Percentiles rank a stretch among this genome's conserved stretches.
These are phyloP conservation scores for Arabidopsis hybrid DNA, from an alignment of 441 rosid species.

Conservation along the genomic window DNA sequence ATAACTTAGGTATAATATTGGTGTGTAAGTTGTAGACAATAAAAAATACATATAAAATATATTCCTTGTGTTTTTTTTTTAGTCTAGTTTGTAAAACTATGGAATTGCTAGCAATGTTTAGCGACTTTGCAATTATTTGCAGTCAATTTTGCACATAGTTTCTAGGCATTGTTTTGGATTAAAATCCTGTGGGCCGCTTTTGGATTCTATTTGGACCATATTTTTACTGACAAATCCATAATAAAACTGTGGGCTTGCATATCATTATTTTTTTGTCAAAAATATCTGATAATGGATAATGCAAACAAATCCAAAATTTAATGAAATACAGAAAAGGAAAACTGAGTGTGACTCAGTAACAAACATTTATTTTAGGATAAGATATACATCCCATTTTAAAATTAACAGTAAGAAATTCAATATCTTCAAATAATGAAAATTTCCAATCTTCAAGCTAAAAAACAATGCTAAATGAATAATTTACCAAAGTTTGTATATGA, in stretches of 20 bases:
- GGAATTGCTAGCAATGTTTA: neutral
- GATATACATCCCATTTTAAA: neutral
- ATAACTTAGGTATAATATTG: no score
- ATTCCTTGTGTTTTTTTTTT: no score
- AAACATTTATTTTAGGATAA: neutral
- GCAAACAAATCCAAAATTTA: neutral
- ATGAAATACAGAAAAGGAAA: neutral
- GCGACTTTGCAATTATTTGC: no score
- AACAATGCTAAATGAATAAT: neutral
- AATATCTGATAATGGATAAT: neutral
- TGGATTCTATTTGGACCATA: constrained; percentile 21
- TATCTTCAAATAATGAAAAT: neutral
- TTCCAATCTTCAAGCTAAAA: neutral
- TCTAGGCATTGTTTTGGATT: constrained; percentile 3
- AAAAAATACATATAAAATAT: no score
- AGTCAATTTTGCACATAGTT: neutral
- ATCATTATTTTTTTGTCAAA: neutral
- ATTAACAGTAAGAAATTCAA: neutral
- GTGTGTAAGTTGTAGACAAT: no score
- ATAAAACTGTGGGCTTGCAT: constrained; percentile 20
- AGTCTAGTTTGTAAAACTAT: neutral
- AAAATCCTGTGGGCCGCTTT: constrained; percentile 24
- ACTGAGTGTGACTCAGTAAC: neutral
- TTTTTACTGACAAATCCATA: neutral
- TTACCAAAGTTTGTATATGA: neutral